Base-by-base conservation (phyloP, 306 rosid genomes). In the Sophora flavescens region DNA sequence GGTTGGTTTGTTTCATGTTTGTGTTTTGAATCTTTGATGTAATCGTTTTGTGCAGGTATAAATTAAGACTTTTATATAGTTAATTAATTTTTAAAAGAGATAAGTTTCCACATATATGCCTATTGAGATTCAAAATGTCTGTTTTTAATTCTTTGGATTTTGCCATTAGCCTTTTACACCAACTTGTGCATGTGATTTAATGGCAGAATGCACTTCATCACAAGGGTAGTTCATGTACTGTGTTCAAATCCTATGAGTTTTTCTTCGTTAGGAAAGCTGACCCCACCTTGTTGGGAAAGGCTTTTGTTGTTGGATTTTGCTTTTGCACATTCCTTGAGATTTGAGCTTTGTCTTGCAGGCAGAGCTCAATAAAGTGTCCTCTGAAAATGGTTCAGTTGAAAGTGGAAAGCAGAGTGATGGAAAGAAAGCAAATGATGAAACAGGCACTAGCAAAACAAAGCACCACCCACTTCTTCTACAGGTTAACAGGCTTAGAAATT, bases 391-490 rank as follows among this genome's bases (percentile, higher is more conserved):
- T 73, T 47, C 78, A 12, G 70, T 68, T 72, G 87, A 81, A 62
- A 74, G 65, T 53, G 88, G 77, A 47, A 65, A 15, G 68, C 88
- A 68, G 67, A 41, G 28, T 39, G 81, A 87, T 36, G 87, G 76
- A 69, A 84, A 87, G 75, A 83, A 76, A 68, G 80, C 78, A 33
- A 83, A 83, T 53, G 84, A 82, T 70, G 83, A 67, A 59, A 28
- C 79, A 64, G 71, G 65, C 38, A 60, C 86, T 32, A 75, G 54
- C 62, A 84, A 39, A 59, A 63, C 80, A 2, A 93, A 92, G 85
- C 98, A 94, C 75, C 98, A 94, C 88, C 76, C 88, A 45, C 87
- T 94, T 84, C 82, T 94, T 83, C 73, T 94, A 73, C 90, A 90
- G 96, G 98, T 94, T 68, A 63, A 58, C 54, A 54, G 16, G 54